Base-by-base conservation (phyloP, 106 monocot genomes). In the Allium fistulosum region DNA sequence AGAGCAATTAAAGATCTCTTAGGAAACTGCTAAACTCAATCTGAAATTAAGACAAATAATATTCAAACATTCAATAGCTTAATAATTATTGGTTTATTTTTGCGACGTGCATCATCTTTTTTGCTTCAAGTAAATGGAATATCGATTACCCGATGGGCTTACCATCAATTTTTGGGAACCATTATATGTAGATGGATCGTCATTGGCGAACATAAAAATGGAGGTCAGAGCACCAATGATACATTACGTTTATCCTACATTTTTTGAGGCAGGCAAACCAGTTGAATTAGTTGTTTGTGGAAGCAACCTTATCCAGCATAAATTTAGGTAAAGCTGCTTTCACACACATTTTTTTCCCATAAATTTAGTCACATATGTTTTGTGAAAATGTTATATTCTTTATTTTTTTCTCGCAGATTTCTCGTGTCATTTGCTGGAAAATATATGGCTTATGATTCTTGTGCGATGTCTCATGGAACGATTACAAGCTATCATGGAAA, bases 351-450 rank as follows among this genome's bases (percentile, higher is more conserved):
- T 55, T 55, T 12, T 6, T 4, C 15, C 53, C 53, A 55, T 55
- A 15, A 11, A 11, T 3, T 55, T 5, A 2, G 15, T 55, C 13
- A 55, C 6, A 8, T 55, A 55, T 55, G 13, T 55, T 55, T 55
- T 55, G 53, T 55, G 22, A 9, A 16, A 17, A 48, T 14, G n/a
- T 64, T 37, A 2, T 16, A 8, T 17, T 17, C 59, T 15, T 47
- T 11, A 55, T 57, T 58, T 59, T 17, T 57, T 10, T 70, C 17
- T 84, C 27, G 53, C 75, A 95, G 94, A 68, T 88, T 87, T 72
- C 85, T 95, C 77, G 81, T 95, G 47, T 95, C 94, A 48, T 90
- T 95, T 86, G 74, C 81, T 79, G 94, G 94, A 74, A 80, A 83
- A 48, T 95, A 95, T 80, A 63, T 95, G 62, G 68, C 12, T 9